phyloP scores from a whole-genome alignment of 768 basidiomycete genomes.

The Lactarius akahatsu region DNA sequence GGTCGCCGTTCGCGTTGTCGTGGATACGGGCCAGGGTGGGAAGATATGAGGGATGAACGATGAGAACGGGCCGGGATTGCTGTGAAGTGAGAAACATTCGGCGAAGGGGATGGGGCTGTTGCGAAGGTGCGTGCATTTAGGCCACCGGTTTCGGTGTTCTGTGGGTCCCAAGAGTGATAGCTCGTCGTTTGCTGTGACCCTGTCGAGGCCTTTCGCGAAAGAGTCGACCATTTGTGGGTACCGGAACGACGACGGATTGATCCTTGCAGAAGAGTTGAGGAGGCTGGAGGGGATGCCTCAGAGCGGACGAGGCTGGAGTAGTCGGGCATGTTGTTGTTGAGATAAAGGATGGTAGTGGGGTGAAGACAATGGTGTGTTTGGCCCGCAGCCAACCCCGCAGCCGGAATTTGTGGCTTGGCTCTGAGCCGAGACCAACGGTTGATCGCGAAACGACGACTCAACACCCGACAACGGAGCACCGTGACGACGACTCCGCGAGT shows the following conservation, averaged over 20 bases:
- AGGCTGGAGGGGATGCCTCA: background rate
- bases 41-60: slow-evolving; percentile 6
- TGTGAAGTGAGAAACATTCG: slow-evolving; percentile 16
- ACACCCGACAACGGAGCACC: background rate
- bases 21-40: slow-evolving; percentile 1
- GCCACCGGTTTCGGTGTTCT: background rate
- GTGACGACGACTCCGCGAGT: background rate
- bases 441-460: background rate
- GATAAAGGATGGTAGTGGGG: background rate
- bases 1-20: background rate
- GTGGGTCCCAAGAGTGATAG: background rate
- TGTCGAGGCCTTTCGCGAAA: background rate
- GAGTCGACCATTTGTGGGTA: background rate
- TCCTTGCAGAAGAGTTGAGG: background rate
- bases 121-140: background rate
- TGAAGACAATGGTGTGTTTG: background rate
- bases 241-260: slow-evolving; percentile 20
- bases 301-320: slow-evolving; percentile 10
- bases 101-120: background rate
- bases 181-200: background rate
- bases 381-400: background rate
- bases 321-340: slow-evolving; percentile 3
- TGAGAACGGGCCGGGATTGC: slow-evolving; percentile 10
- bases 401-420: background rate
- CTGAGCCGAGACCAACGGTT: background rate